phyloP scores from a whole-genome alignment of 192 early-diverging fungal species.

The Rhizophlyctis rosea region DNA sequence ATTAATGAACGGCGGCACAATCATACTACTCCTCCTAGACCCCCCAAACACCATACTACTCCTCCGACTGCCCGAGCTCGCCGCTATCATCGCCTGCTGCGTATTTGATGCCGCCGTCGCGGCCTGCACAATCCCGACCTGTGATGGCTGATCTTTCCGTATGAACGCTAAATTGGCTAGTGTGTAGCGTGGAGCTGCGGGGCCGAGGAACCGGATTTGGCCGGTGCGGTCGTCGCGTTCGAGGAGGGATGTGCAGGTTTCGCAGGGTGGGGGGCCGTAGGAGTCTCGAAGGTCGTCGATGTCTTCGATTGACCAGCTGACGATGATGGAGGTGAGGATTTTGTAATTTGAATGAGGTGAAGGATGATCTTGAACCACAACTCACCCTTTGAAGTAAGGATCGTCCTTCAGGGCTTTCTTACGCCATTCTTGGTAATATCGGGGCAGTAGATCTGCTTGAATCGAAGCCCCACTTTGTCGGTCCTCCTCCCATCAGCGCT shows the following conservation, averaged over 20 bases:
- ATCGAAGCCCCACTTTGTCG: too few relatives aligned
- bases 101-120: slow-evolving; percentile 22
- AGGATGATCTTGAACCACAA: not conserved
- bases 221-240: slow-evolving; percentile 11
- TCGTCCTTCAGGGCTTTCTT: slow-evolving; percentile 16
- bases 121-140: slow-evolving; percentile 25
- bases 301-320: slow-evolving; percentile 1
- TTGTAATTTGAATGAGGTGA: not conserved
- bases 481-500: too few relatives aligned
- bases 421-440: slow-evolving; percentile 30
- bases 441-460: slow-evolving; percentile 26
- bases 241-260: not conserved
- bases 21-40: slow-evolving; percentile 14
- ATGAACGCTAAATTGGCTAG: slow-evolving; percentile 25
- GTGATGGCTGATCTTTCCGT: slow-evolving; percentile 14
- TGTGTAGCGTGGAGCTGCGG: slow-evolving; percentile 14
- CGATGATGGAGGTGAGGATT: not conserved
- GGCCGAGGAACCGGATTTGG: slow-evolving; percentile 8
- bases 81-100: slow-evolving; percentile 15
- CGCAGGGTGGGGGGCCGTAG: not conserved
- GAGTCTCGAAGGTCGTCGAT: not conserved
- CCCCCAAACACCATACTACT: slow-evolving; percentile 24
- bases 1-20: too few relatives aligned
- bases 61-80: slow-evolving; percentile 16
- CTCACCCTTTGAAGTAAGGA: not conserved